phyloP scores from a whole-genome alignment of 1,284 basidiomycete species.

The Ceratobasidium sp. region DNA sequence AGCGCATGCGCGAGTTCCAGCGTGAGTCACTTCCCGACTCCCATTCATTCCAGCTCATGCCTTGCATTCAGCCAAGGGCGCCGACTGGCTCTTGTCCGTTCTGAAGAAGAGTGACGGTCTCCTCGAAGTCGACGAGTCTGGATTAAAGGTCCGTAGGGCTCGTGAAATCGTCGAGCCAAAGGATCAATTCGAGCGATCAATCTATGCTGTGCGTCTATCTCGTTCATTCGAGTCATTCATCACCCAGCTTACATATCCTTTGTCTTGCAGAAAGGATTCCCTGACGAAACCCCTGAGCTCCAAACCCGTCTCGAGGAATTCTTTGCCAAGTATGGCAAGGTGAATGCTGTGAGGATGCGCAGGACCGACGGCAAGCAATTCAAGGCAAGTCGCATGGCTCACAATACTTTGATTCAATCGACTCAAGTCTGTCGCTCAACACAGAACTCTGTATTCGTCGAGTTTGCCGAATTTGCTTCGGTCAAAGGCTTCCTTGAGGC shows the following conservation, averaged over 20 bases:
- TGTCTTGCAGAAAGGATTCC: slow-evolving; percentile 82
- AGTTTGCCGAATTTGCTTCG: slow-evolving; percentile 79
- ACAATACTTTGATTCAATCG: background rate
- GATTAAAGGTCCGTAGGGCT: slow-evolving; percentile 73
- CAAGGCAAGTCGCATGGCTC: slow-evolving; percentile 62
- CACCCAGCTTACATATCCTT: slow-evolving; percentile 3
- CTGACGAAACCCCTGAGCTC: slow-evolving; percentile 72
- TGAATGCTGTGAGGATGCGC: slow-evolving; percentile 88
- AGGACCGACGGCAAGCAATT: slow-evolving; percentile 76
- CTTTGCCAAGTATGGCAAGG: slow-evolving; percentile 82
- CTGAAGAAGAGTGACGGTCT: slow-evolving; percentile 67
- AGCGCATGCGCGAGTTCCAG: slow-evolving; percentile 85
- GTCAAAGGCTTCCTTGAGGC: slow-evolving; percentile 80
- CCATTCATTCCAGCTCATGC: background rate
- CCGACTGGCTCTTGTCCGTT: slow-evolving; percentile 70
- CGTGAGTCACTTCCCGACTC: background rate
- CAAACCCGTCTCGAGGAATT: slow-evolving; percentile 84
- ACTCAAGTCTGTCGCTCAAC: background rate
- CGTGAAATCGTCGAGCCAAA: slow-evolving; percentile 76
- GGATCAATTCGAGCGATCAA: slow-evolving; percentile 77
- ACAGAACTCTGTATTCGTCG: slow-evolving; percentile 93
- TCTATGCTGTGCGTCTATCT: slow-evolving; percentile 75
- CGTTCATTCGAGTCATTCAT: background rate
- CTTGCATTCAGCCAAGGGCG: slow-evolving; percentile 57
- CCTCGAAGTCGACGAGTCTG: slow-evolving; percentile 80